Percentiles rank a stretch among this genome's conserved stretches.
phyloP scores from a whole-genome alignment of 2,329 filamentous ascomycete species.

The Fusarium caatingaense region DNA sequence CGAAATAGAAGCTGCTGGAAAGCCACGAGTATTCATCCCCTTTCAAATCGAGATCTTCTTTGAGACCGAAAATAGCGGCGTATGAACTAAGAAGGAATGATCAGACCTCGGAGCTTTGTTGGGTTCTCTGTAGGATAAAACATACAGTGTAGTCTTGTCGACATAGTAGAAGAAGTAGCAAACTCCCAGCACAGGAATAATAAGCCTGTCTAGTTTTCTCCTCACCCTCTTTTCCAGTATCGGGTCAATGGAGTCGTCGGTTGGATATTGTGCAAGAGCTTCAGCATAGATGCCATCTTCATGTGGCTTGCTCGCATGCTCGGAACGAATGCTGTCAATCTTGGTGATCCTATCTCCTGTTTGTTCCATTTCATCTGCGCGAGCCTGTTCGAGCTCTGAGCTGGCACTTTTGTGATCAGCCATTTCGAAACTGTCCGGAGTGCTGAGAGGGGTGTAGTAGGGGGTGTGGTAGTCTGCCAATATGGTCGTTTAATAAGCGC shows the following conservation, averaged over 20 bases:
- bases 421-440: neutral
- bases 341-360: constrained; percentile 4
- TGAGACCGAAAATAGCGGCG: constrained; percentile 73
- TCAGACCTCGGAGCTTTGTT: neutral
- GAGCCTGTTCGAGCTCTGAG: constrained; percentile 6
- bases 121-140: neutral
- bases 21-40: constrained; percentile 66
- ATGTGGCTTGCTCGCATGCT: constrained; percentile 14
- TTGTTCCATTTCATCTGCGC: constrained; percentile 4
- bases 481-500: neutral
- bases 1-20: constrained; percentile 53
- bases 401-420: neutral
- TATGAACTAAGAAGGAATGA: constrained; percentile 56
- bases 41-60: constrained; percentile 66
- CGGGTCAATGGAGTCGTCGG: constrained; percentile 52
- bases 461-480: neutral
- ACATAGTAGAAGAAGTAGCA: constrained; percentile 58
- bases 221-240: constrained; percentile 49
- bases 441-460: neutral
- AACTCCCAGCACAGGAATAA: constrained; percentile 53
- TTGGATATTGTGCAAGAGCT: constrained; percentile 52
- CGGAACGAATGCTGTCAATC: constrained; percentile 1
- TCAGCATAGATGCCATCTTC: constrained; percentile 49
- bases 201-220: constrained; percentile 54
- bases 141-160: constrained; percentile 62